These are phyloP conservation scores for Epichloe typhina DNA, from an alignment of 2,329 filamentous ascomycete genomes.

Conservation along the genomic window DNA sequence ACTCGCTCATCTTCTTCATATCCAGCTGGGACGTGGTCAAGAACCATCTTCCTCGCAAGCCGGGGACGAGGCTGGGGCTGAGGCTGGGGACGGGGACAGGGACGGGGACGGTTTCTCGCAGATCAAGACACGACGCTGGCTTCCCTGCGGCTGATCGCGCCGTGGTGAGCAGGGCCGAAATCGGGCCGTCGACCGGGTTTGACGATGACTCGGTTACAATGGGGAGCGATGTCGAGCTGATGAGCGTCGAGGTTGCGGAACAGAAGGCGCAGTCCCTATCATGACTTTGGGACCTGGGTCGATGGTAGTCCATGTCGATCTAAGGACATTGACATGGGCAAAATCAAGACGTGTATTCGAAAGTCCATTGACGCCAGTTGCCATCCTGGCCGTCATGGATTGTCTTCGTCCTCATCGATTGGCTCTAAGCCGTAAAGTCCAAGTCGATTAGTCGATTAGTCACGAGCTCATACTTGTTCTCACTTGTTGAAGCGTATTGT, in stretches of 20 bases:
- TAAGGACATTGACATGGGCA: no score
- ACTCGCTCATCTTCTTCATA: conserved; percentile 61
- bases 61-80: no score
- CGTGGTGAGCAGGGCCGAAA: neutral
- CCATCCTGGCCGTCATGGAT: no score
- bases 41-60: conserved; percentile 6
- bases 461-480: no score
- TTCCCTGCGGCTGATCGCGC: conserved; percentile 1
- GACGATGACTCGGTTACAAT: conserved; percentile 18
- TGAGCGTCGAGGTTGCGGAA: conserved; percentile 12
- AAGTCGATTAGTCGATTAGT: no score
- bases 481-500: no score
- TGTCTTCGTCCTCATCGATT: no score
- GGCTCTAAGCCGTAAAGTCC: no score
- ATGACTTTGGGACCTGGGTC: conserved; percentile 1
- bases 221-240: conserved; percentile 21
- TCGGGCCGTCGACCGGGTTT: conserved; percentile 13
- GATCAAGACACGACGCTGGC: neutral
- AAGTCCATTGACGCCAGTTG: no score
- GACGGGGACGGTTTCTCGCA: neutral
- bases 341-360: no score
- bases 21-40: conserved; percentile 36
- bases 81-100: neutral
- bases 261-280: neutral
- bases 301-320: no score